Evolutionary conservation across 1,139 yeast genomes (phyloP), one percentile per base, ranked within the genome.

Genomic region (Zygosaccharomyces sapae): DNA sequence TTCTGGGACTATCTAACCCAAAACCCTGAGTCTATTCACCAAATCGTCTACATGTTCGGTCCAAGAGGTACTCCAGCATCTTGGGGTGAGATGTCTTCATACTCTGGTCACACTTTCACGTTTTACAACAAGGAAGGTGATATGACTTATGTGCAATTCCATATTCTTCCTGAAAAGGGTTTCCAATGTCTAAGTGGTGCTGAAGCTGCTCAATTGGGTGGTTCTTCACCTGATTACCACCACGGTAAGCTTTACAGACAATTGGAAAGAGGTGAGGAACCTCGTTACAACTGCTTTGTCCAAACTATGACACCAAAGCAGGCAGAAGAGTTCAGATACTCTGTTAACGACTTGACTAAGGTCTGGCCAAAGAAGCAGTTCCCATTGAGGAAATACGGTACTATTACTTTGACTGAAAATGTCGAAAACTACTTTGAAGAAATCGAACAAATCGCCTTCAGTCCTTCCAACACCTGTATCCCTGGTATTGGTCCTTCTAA

Each of bases 401-500:
- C 72, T 60, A 62, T 77, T 43, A 76, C 72, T 3, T 65, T 78
- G 58, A 70, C 77, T 60, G 72, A 75, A 59, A 76, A 77, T 62
- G 80, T 80, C 33, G 69, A 68, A 51, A 77, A 78, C 63, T 77
- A 74, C 61, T 75, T 74, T 56, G 79, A 78, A 22, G 80, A 77
- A 60, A 72, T 77, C 48, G 83, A 77, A 58, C 82, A 77, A 59
- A 70, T 74, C 49, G 83, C 82, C 3, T 60, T 86, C 70, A 75
- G 89, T 41, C 95, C 95, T 52, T 77, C 89, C 35, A 88, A 86
- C 70, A 79, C 89, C 33, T 55, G 58, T 30, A 87, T 86, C 48
- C 95, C 95, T 48, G 86, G 84, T 59, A 80, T 83, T 76, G 88
- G 84, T 69, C 79, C 95, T 44, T 81, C 89, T 42, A 89, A 89